Evolutionary conservation across 768 basidiomycete genomes (phyloP).

Genomic region (Boletus rufocinnamomeus): DNA sequence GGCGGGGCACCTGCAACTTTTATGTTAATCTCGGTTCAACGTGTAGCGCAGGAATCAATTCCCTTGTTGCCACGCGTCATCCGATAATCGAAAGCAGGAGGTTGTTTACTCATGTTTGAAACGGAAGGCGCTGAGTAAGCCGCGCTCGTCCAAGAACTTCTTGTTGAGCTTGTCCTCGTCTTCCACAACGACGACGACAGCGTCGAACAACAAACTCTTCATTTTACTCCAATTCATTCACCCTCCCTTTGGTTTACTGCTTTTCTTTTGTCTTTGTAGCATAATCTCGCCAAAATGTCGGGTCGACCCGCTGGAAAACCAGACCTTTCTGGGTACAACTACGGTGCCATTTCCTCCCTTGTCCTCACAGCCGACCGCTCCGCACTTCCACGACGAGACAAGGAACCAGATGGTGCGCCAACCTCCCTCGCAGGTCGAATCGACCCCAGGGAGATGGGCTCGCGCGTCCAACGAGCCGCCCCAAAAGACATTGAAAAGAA

Average conservation of each 20-base stretch:
- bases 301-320: conserved; percentile 54
- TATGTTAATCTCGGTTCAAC: too few species aligned
- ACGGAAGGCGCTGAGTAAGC: conserved; percentile 21
- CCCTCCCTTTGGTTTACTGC: neutral
- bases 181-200: conserved; percentile 14
- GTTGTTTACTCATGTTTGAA: conserved; percentile 26
- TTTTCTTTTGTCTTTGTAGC: conserved; percentile 5
- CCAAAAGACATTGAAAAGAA: conserved; percentile 93
- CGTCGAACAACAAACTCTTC: neutral
- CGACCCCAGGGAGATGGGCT: conserved; percentile 90
- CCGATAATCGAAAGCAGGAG: too few species aligned
- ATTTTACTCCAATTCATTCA: too few species aligned
- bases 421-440: conserved; percentile 92
- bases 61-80: too few species aligned
- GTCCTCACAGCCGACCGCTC: conserved; percentile 92
- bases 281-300: conserved; percentile 35
- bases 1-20: neutral
- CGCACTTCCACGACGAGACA: conserved; percentile 80
- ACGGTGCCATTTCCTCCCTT: conserved; percentile 91
- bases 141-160: neutral
- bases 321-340: conserved; percentile 92
- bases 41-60: too few species aligned
- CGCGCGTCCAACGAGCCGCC: conserved; percentile 76
- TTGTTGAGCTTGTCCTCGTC: neutral
- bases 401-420: conserved; percentile 95